phyloP scores from a whole-genome alignment of 352 stramenopile species.

The Globisporangium barbulae region DNA sequence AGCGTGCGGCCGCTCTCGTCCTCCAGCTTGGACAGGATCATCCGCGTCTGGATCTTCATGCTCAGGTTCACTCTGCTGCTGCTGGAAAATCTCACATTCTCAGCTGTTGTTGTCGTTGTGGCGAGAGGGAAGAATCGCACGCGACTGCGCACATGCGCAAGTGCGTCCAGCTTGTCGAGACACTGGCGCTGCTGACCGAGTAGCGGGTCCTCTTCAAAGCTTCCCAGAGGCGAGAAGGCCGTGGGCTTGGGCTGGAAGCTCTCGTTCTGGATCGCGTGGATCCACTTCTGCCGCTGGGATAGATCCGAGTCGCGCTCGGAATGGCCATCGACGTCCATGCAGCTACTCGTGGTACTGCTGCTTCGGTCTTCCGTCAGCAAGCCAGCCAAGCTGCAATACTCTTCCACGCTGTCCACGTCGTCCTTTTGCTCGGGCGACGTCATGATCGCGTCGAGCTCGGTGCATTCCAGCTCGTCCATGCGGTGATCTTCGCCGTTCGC shows the following conservation, averaged over 20 bases:
- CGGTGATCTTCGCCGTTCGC: neutral
- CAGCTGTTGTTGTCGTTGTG: neutral
- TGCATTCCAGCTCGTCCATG: slow-evolving; percentile 2
- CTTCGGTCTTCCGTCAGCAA: slow-evolving; percentile 1
- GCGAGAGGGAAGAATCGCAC: slow-evolving; percentile 37
- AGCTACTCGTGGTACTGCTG: neutral
- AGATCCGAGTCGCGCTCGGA: neutral
- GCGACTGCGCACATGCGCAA: slow-evolving; percentile 43
- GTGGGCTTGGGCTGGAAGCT: slow-evolving; percentile 63
- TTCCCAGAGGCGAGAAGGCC: slow-evolving; percentile 53
- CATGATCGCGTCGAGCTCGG: slow-evolving; percentile 6
- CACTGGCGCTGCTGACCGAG: slow-evolving; percentile 50
- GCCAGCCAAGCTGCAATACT: slow-evolving; percentile 1
- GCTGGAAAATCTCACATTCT: neutral
- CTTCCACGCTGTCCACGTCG: slow-evolving; percentile 1
- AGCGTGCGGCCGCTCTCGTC: slow-evolving; percentile 2
- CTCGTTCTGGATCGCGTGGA: slow-evolving; percentile 48
- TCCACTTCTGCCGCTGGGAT: slow-evolving; percentile 21
- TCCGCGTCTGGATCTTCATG: slow-evolving; percentile 56
- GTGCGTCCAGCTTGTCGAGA: slow-evolving; percentile 52
- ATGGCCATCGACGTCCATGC: slow-evolving; percentile 5
- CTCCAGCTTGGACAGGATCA: slow-evolving; percentile 49
- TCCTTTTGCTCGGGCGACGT: neutral
- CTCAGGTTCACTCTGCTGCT: slow-evolving; percentile 1
- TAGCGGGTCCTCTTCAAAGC: slow-evolving; percentile 57